Base-by-base conservation (phyloP, 192 early-diverging fungal genomes). In the Piromyces finnis region DNA sequence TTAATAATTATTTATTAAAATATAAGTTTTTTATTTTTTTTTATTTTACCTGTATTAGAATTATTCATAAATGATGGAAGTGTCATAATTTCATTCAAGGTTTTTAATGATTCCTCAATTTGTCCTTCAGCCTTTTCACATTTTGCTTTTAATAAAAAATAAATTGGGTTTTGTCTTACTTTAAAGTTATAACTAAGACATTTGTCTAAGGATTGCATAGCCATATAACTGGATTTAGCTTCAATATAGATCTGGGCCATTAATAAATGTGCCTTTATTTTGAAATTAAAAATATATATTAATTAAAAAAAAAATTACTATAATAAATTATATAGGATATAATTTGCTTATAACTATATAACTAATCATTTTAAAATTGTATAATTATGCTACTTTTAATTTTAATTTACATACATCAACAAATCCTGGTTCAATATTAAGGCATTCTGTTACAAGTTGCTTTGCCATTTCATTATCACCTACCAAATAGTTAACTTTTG, bases 141-240 rank as follows among this genome's bases (percentile, higher is more conserved):
- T 78, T 84, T 83, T 0, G 87, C 87, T 80, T 86, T 88, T 14
- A 90, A 78, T 18, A 87, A 77, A 27, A 84, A 84, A 78, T 84
- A 90, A 28, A 81, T 28, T 6, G 84, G 82, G 12, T 85, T 84
- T 30, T 88, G 81, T 36, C 87, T 84, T 22, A 89, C 84, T 82
- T 87, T 82, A 77, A 90, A 90, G 41, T 88, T 86, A 41, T 85
- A 86, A 80, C 88, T 87, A 37, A 90, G 81, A n/a, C 81, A 87
- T 82, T 84, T 88, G 29, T 90, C 89, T 17, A 90, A 82, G 17
- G 84, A 80, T 27, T 85, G 82, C 22, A 83, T 30, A 9, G 87
- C 87, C 30, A 79, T 82, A 68, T 83, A 79, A 29, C 80, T 41
- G 13, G 84, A 83, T 16, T 82, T 78, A 41, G 84, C 84, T 29